Evolutionary conservation across 345 rosid species (phyloP), one percentile per base, ranked within the genome.

Genomic region (Isatis tinctoria): DNA sequence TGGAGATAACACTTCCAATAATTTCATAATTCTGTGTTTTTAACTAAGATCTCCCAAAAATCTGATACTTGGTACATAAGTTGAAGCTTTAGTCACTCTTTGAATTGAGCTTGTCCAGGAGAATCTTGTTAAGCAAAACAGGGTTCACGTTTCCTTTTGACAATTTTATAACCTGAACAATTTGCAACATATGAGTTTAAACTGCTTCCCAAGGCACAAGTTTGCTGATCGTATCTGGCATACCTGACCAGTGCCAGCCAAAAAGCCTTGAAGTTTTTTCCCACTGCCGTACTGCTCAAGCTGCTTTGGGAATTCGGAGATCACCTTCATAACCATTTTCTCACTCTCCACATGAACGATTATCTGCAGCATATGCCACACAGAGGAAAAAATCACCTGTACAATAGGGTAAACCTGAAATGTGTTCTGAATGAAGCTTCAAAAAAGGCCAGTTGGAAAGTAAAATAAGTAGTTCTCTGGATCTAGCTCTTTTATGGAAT

Each of bases 171-270:
- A 91, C 87, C 98, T 94, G 83, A 76, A 80, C 60, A 57, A 35
- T 57, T 35, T 56, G 28, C n/a, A 26, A 60, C 7, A 9, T 12
- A 35, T 26, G 37, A 76, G 35, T 45, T 76, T 59, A 5, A 70
- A 70, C 20, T 41, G 11, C 20, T 44, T 17, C 44, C 20, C 9
- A 0, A 28, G 27, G 17, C 60, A 33, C 51, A 43, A 52, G 16
- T n/a, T 44, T 48, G 18, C 57, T 3, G 41, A 62, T 47, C 3
- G 12, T 43, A 30, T 20, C 35, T 65, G 59, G 26, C 20, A 56
- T 85, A 91, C 97, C 95, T 89, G 95, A n/a, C n/a, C n/a, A n/a
- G n/a, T n/a, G 75, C 96, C 97, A 28, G 95, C 88, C 75, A 94
- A 94, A 81, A n/a, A 91, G 60, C 96, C 97, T 65, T 91, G 89